Conservation (phyloP, 2,329 filamentous ascomycete species). For the Penicillium sp. region DNA sequence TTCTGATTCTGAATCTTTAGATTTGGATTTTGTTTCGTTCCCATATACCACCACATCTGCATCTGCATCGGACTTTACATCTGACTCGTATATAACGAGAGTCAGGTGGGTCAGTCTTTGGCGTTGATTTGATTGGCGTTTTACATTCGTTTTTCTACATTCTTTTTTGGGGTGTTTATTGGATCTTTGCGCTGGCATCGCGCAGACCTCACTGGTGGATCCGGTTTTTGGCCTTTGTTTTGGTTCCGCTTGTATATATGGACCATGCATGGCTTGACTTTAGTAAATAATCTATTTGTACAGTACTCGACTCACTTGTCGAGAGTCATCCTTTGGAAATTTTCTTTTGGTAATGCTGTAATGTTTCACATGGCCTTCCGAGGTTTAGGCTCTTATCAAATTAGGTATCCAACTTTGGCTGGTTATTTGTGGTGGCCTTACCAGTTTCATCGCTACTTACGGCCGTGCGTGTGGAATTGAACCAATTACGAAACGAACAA, state of each 20-base stretch:
- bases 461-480: constrained; percentile 78
- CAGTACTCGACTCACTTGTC: constrained; percentile 8
- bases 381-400: too few relatives aligned
- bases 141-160: not conserved
- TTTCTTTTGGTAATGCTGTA: too few relatives aligned
- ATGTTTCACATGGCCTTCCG: too few relatives aligned
- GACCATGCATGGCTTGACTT: constrained; percentile 2
- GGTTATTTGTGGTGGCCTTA: too few relatives aligned
- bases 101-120: constrained; percentile 15
- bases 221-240: not conserved
- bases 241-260: constrained; percentile 20
- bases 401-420: too few relatives aligned
- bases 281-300: constrained; percentile 22
- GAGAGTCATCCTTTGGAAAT: not conserved
- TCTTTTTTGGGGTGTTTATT: not conserved
- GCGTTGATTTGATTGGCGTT: constrained; percentile 1
- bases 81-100: constrained; percentile 9
- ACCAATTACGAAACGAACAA: constrained; percentile 79
- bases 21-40: not conserved
- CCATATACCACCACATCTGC: constrained; percentile 24
- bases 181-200: constrained; percentile 10
- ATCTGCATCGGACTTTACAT: constrained; percentile 19
- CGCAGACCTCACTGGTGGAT: constrained; percentile 1
- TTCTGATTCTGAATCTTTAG: not conserved
- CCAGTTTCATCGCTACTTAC: constrained; percentile 34